Evolutionary conservation across 139 green algal species (phyloP), one percentile per base, ranked within the genome.

Genomic region (Chlamydomonas incerta): DNA sequence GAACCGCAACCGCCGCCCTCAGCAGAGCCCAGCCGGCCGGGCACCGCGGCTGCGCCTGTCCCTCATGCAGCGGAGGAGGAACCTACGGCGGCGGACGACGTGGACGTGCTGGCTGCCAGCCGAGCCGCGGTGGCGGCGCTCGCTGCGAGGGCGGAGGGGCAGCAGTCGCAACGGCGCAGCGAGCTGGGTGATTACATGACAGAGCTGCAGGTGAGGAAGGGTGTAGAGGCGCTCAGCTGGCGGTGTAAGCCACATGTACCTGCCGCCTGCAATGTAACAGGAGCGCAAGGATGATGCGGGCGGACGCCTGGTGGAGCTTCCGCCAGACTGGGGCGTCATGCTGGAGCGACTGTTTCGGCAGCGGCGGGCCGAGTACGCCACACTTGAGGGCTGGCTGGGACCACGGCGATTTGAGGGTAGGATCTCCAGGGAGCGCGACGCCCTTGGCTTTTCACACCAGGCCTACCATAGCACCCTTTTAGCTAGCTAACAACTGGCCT

Each of bases 331-430:
- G 74, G 82, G 80, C 21, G 82, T 87, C 11, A 80, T 85, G 82
- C 58, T 91, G 70, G 87, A 91, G 76, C 55, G 47, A 2, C 50
- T 91, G 71, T 75, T 91, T 10, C 26, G 75, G 52, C 69, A 87
- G 50, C 69, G 65, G 46, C 34, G 87, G 33, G 62, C 67, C 3
- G 82, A 91, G 76, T 87, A 81, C 55, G 63, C 47, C 57, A 83
- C 77, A 33, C 82, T 91, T 47, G 28, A 88, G 69, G 87, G 87
- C 33, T 91, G 87, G 87, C 70, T 91, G 63, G 87, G 87, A 18
- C 87, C 87, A 4, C 57, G 37, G 3, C 63, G 87, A 17, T 91
- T 88, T 60, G 68, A 88, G 74, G 82, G 81, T 90, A 57, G n/a
- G 81, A n/a, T n/a, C n/a, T n/a, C n/a, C n/a, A n/a, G n/a, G n/a